Evolutionary conservation across 352 stramenopile species (phyloP), one percentile per base, ranked within the genome.

Genomic region (Pythium chondricola): DNA sequence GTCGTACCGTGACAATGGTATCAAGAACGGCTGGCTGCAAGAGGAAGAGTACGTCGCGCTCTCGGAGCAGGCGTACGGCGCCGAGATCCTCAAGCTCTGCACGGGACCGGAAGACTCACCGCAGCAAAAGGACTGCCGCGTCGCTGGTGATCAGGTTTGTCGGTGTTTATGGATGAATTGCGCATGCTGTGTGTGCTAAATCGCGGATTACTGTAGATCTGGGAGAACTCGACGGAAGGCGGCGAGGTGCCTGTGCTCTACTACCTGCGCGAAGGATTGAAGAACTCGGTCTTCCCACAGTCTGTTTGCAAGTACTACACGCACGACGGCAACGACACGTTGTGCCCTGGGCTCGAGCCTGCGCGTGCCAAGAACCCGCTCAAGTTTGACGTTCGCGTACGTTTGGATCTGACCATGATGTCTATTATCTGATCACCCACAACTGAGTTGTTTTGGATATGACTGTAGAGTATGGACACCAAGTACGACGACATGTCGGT

Each of bases 401-500:
- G n/a, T n/a, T n/a, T n/a, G n/a, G n/a, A n/a, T n/a, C n/a, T n/a
- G n/a, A n/a, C n/a, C n/a, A n/a, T n/a, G n/a, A n/a, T n/a, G n/a
- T n/a, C n/a, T n/a, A n/a, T n/a, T n/a, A n/a, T n/a, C n/a, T n/a
- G n/a, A n/a, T n/a, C n/a, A n/a, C n/a, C n/a, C n/a, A n/a, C n/a
- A n/a, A n/a, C n/a, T n/a, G n/a, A n/a, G n/a, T n/a, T n/a, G n/a
- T n/a, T n/a, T n/a, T n/a, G n/a, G n/a, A n/a, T n/a, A n/a, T n/a
- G n/a, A n/a, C n/a, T n/a, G n/a, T 32, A 89, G 75, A 74, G 50
- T 32, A 88, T 90, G 74, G 68, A 79, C 3, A 88, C 79, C 22
- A 85, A 82, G 58, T 91, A 88, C 48, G 76, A 91, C 1, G 76
- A 91, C 41, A 83, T 87, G 74, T 85, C 79, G 21, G 75, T 87